A percentile compares a stretch with the other conserved stretches of the same genome.
Conservation (phyloP, 2,329 filamentous ascomycete species). For the Fusarium sp. region DNA sequence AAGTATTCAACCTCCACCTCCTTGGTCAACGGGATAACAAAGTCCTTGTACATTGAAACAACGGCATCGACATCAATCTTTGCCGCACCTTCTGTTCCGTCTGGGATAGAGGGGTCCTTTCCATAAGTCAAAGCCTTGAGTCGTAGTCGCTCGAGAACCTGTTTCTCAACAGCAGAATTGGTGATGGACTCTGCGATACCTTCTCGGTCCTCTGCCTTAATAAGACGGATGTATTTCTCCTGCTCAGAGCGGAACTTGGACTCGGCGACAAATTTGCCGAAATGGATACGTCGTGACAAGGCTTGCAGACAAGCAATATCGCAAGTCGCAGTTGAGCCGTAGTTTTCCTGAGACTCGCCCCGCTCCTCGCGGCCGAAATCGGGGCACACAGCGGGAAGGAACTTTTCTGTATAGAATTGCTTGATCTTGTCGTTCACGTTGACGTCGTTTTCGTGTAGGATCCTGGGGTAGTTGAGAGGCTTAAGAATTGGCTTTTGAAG, state of each 20-base stretch:
- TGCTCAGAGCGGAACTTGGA: conserved; percentile 89
- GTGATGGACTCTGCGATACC: conserved; percentile 93
- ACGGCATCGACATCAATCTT: conserved; percentile 96
- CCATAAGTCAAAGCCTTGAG: conserved; percentile 95
- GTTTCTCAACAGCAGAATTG: conserved; percentile 86
- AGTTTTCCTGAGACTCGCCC: conserved; percentile 91
- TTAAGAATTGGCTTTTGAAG: conserved; percentile 86
- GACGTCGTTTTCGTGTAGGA: conserved; percentile 89
- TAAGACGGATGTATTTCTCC: conserved; percentile 83
- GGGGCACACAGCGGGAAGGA: conserved; percentile 86
- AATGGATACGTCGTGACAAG: conserved; percentile 90
- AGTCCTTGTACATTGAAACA: conserved; percentile 88
- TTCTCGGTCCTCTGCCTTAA: conserved; percentile 80
- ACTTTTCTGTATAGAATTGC: conserved; percentile 81
- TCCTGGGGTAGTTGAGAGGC: conserved; percentile 85
- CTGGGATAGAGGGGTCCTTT: conserved; percentile 79
- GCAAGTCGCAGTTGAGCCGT: conserved; percentile 89
- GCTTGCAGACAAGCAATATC: conserved; percentile 93
- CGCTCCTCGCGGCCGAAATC: conserved; percentile 81
- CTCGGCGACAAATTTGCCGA: conserved; percentile 98
- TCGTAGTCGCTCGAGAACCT: conserved; percentile 86
- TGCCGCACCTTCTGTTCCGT: conserved; percentile 63
- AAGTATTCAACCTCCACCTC: conserved; percentile 98
- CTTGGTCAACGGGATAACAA: conserved; percentile 97
- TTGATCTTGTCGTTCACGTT: conserved; percentile 92